Percentiles rank a stretch among this genome's conserved stretches.
Evolutionary conservation across 305 asterid genomes (phyloP).

Genomic region (Fraxinus velutina): DNA sequence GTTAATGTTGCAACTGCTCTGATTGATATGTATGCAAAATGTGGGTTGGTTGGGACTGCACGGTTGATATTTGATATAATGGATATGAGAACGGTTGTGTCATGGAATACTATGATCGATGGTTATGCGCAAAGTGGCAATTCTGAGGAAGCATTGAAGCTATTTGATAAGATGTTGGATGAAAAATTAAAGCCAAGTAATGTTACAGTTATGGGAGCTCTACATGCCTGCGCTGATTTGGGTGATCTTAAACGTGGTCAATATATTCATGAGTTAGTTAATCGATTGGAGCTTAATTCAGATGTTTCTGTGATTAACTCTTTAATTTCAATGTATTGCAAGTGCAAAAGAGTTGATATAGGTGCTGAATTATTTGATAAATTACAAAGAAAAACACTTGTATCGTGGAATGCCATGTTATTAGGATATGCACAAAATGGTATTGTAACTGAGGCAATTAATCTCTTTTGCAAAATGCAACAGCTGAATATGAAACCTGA

Average conservation of each 20-base stretch:
- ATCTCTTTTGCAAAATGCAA: slow-evolving; percentile 65
- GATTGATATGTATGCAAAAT: slow-evolving; percentile 76
- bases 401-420: slow-evolving; percentile 89
- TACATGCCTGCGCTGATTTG: slow-evolving; percentile 65
- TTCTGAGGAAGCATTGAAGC: slow-evolving; percentile 58
- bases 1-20: slow-evolving; percentile 66
- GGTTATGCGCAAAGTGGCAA: slow-evolving; percentile 76
- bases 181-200: slow-evolving; percentile 61
- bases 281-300: slow-evolving; percentile 42
- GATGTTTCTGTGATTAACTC: slow-evolving; percentile 70
- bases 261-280: slow-evolving; percentile 49
- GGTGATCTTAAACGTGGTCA: slow-evolving; percentile 59
- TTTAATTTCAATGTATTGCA: slow-evolving; percentile 86
- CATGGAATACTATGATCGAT: slow-evolving; percentile 85
- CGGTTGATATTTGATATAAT: slow-evolving; percentile 57
- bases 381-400: slow-evolving; percentile 54
- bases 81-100: slow-evolving; percentile 58
- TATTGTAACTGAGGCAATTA: slow-evolving; percentile 50
- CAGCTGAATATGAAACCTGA: slow-evolving; percentile 51
- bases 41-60: slow-evolving; percentile 49
- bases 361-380: slow-evolving; percentile 57
- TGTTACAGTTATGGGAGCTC: slow-evolving; percentile 80
- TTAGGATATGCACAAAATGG: slow-evolving; percentile 83
- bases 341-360: slow-evolving; percentile 64
- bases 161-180: slow-evolving; percentile 63